Percentiles rank a stretch among this genome's conserved stretches.
Conservation (phyloP, 495 filamentous ascomycete species). For the Penicillium simplicissimum region DNA sequence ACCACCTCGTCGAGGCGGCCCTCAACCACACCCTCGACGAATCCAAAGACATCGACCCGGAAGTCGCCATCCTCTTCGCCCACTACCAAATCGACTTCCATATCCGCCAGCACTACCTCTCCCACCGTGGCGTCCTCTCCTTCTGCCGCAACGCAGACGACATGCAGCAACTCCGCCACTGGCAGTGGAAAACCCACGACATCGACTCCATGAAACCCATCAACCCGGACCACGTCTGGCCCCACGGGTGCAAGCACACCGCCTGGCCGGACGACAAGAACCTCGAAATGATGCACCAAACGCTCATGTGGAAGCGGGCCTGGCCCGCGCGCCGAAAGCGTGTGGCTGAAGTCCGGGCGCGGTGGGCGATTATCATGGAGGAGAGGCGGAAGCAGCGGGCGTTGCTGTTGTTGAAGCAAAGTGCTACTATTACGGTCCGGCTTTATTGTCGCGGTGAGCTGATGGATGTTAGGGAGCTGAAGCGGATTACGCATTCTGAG, state of each 20-base stretch:
- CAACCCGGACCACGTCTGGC: slow-evolving; percentile 1
- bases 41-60: slow-evolving; percentile 3
- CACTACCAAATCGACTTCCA: slow-evolving; percentile 40
- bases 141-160: slow-evolving; percentile 34
- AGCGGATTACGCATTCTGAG: slow-evolving; percentile 1
- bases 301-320: slow-evolving; percentile 25
- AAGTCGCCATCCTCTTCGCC: slow-evolving; percentile 25
- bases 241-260: slow-evolving; percentile 2
- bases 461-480: slow-evolving; percentile 17
- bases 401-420: slow-evolving; percentile 11
- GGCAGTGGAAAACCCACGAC: slow-evolving; percentile 27
- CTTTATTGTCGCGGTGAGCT: slow-evolving; percentile 26
- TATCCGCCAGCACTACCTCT: slow-evolving; percentile 37
- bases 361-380: slow-evolving; percentile 32
- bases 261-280: slow-evolving; percentile 27
- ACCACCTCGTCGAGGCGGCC: slow-evolving; percentile 13
- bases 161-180: slow-evolving; percentile 27
- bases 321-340: slow-evolving; percentile 20
- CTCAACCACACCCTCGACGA: slow-evolving; percentile 10
- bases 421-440: slow-evolving; percentile 18
- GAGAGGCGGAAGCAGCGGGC: slow-evolving; percentile 28
- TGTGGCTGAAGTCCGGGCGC: slow-evolving; percentile 16
- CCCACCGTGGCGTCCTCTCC: slow-evolving; percentile 22
- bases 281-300: slow-evolving; percentile 25
- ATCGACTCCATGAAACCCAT: slow-evolving; percentile 1